phyloP scores from a whole-genome alignment of 345 rosid species.

The Erysimum cheiranthoides region DNA sequence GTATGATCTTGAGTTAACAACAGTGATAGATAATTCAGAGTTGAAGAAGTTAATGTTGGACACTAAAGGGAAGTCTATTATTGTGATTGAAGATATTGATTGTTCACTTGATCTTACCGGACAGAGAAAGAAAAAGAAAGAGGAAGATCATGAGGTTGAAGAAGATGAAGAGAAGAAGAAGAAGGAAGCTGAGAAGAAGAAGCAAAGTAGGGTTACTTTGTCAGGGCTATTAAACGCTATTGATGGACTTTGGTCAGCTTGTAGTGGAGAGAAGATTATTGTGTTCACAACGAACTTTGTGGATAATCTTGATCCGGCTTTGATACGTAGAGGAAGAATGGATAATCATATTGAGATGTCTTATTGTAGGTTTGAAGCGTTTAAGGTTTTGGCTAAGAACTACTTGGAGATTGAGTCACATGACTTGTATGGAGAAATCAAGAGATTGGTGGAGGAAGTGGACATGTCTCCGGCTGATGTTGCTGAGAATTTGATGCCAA shows the following conservation, averaged over 20 bases:
- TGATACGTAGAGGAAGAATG: constrained; percentile 53
- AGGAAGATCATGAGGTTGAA: constrained; percentile 4
- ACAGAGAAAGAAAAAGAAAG: constrained; percentile 12
- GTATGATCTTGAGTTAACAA: constrained; percentile 64
- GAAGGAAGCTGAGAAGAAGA: constrained; percentile 22
- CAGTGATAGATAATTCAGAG: constrained; percentile 55
- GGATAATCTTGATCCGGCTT: constrained; percentile 50
- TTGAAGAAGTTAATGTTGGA: constrained; percentile 55
- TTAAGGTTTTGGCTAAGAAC: constrained; percentile 54
- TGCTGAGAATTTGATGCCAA: constrained; percentile 54
- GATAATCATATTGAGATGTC: constrained; percentile 52
- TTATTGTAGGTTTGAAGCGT: constrained; percentile 47
- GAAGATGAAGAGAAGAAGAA: background rate
- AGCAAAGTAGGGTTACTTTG: constrained; percentile 46
- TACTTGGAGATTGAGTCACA: constrained; percentile 48
- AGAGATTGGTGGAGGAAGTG: constrained; percentile 31
- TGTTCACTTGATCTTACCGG: constrained; percentile 23
- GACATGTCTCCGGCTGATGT: constrained; percentile 54
- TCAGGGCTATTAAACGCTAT: constrained; percentile 51
- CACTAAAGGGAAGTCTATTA: constrained; percentile 51
- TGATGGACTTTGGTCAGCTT: constrained; percentile 55
- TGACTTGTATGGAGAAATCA: constrained; percentile 34
- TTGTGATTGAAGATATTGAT: constrained; percentile 60
- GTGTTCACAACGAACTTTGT: constrained; percentile 51
- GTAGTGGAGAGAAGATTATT: constrained; percentile 51